A percentile compares a stretch with the other conserved stretches of the same genome.
Evolutionary conservation across 2,329 filamentous ascomycete genomes (phyloP).

Genomic region (Thielaviopsis punctulata): DNA sequence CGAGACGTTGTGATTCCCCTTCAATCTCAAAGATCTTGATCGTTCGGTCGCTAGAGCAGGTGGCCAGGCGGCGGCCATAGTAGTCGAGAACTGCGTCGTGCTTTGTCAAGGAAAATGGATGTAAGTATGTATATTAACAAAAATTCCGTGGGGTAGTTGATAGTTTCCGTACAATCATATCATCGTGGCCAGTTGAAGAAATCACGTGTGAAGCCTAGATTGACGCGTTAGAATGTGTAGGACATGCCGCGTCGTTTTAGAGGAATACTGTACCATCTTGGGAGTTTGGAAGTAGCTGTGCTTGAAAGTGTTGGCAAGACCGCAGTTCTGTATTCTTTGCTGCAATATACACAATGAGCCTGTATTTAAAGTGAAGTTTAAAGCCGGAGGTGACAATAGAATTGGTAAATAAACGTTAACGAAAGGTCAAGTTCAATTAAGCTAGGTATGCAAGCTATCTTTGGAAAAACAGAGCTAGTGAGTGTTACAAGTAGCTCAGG

Average conservation of each 20-base stretch:
- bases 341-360: too few relatives aligned
- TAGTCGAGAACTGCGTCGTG: slow-evolving; percentile 98
- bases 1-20: slow-evolving; percentile 72
- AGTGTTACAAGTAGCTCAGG: too few relatives aligned
- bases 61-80: slow-evolving; percentile 89
- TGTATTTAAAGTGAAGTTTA: too few relatives aligned
- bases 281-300: background rate
- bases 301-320: background rate
- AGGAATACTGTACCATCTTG: slow-evolving; percentile 6
- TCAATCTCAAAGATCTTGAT: slow-evolving; percentile 99
- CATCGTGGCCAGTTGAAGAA: slow-evolving; percentile 55
- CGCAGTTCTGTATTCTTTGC: background rate
- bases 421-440: too few relatives aligned
- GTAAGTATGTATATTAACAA: slow-evolving; percentile 8
- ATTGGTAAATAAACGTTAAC: too few relatives aligned
- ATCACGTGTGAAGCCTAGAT: slow-evolving; percentile 27
- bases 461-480: too few relatives aligned
- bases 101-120: slow-evolving; percentile 26
- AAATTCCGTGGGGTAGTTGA: slow-evolving; percentile 6
- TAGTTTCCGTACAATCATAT: slow-evolving; percentile 83
- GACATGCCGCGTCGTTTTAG: background rate
- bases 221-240: slow-evolving; percentile 17
- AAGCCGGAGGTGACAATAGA: too few relatives aligned
- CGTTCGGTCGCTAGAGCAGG: slow-evolving; percentile 93
- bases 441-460: too few relatives aligned